Evolutionary conservation across 2,329 filamentous ascomycete genomes (phyloP).

Genomic region (Hypoxylon sp.): DNA sequence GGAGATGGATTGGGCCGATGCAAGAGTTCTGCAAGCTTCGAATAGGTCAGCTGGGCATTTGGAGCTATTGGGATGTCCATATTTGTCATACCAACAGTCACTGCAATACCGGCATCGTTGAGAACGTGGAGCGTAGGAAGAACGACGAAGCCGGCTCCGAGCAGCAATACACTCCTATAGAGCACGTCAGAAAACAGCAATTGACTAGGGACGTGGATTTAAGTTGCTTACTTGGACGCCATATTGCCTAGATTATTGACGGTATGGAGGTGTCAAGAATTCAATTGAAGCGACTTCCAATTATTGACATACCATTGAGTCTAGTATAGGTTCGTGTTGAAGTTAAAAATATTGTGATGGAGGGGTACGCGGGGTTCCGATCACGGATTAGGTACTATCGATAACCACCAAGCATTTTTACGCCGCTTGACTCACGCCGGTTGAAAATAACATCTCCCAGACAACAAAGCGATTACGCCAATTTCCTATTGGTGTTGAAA

Average conservation of each 20-base stretch:
- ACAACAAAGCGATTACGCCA: background rate
- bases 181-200: conserved; percentile 16
- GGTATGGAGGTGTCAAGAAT: conserved; percentile 1
- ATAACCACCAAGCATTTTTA: conserved; percentile 24
- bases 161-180: conserved; percentile 58
- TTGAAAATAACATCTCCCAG: conserved; percentile 5
- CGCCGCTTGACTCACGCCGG: conserved; percentile 24
- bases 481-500: background rate
- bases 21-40: conserved; percentile 84
- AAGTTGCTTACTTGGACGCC: conserved; percentile 39
- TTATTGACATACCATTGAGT: conserved; percentile 9
- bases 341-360: conserved; percentile 31
- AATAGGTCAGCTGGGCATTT: conserved; percentile 20
- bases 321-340: background rate
- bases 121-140: conserved; percentile 76
- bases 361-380: conserved; percentile 47
- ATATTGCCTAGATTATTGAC: conserved; percentile 11
- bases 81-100: conserved; percentile 71
- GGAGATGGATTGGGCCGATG: conserved; percentile 81
- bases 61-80: background rate
- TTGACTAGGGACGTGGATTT: background rate
- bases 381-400: conserved; percentile 35
- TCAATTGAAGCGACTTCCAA: background rate
- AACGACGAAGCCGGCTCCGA: conserved; percentile 71
- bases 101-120: conserved; percentile 69